Evolutionary conservation across 495 filamentous ascomycete genomes (phyloP), one percentile per base, ranked within the genome.

Genomic region (Aspergillus egyptiacus): DNA sequence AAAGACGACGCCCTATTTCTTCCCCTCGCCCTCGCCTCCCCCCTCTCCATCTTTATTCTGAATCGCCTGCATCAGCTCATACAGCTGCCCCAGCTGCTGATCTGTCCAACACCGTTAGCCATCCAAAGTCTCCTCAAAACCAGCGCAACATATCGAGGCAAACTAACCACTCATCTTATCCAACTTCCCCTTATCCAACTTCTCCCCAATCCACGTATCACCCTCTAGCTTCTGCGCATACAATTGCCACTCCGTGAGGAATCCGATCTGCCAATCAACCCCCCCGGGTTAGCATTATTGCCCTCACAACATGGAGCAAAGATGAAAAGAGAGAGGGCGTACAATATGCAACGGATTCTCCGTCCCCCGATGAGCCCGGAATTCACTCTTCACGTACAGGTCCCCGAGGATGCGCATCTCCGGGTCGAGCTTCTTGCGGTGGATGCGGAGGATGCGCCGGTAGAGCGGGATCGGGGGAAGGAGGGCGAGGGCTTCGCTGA

Each of bases 321-420:
- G n/a, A n/a, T 5, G 2, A 22, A 24, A 37, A 6, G 25, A 23
- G 28, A 28, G 23, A 39, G 9, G 22, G 36, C 25, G 33, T 76
- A 95, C 89, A 66, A 98, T 81, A 61, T 96, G 91, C 32, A 87
- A 77, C 0, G 94, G 94, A 59, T 97, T 97, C 48, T 96, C 93
- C 24, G 91, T 78, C 46, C 77, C 75, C 41, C 74, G 70, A 62
- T 97, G 93, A 5, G 82, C 82, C 39, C 89, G 75, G 55, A 96
- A 98, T 70, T 98, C 94, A 30, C 76, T 78, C 70, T 91, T 96
- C 59, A 97, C 72, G 68, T 95, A 98, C 54, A 84, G 76, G 60
- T 98, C 93, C 0, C 93, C 93, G 6, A 98, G 67, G 3, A 95
- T 34, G 18, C 93, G 79, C 81, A 86, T 83, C 37, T 93, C 79